Base-by-base conservation (phyloP, 805 yeast genomes). In the Sugiyamaella qingdaonensis region DNA sequence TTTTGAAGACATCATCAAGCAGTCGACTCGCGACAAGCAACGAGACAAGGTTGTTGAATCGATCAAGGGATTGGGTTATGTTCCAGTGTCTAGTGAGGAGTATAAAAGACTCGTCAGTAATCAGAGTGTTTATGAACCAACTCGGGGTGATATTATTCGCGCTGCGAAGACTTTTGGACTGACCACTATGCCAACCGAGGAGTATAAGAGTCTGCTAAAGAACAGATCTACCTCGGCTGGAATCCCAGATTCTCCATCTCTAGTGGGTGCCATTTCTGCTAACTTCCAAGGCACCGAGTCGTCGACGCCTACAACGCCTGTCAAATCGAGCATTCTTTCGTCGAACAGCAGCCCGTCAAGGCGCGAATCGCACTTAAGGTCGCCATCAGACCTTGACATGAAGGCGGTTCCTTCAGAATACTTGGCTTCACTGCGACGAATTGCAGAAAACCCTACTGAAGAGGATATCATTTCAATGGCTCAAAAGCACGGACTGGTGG, bases 111-210 rank as follows among this genome's bases (percentile, higher is more conserved):
- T 70, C 18, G 50, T 66, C 9, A 64, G 64, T 7, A 58, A 62
- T 37, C 69, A 67, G 50, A 56, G 57, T 29, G 65, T 63, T 14
- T 65, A 63, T 39, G 62, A 62, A 18, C 72, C 72, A 2, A 63
- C 72, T 11, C 64, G 61, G 48, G 61, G 65, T 10, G 73, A 69
- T 18, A 58, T 69, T 14, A 57, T 66, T 18, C 59, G 67, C 31
- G 60, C 65, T 13, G 78, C 83, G 2, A 73, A 70, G 60, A 64
- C 64, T 13, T 74, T 75, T 58, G 73, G 74, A 8, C 61, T 79
- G 48, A 68, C 75, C 1, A 74, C 78, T 0, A 56, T 79, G 42
- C 73, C 81, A 1, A 57, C 65, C 4, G 78, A 74, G 0, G 81
- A 78, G 52, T 78, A 75, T 57, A 67, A 64, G 46, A 51, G 61